A percentile compares a stretch with the other conserved stretches of the same genome.
phyloP scores from a whole-genome alignment of 2,329 filamentous ascomycete genomes.

The Monosporascus sp. region DNA sequence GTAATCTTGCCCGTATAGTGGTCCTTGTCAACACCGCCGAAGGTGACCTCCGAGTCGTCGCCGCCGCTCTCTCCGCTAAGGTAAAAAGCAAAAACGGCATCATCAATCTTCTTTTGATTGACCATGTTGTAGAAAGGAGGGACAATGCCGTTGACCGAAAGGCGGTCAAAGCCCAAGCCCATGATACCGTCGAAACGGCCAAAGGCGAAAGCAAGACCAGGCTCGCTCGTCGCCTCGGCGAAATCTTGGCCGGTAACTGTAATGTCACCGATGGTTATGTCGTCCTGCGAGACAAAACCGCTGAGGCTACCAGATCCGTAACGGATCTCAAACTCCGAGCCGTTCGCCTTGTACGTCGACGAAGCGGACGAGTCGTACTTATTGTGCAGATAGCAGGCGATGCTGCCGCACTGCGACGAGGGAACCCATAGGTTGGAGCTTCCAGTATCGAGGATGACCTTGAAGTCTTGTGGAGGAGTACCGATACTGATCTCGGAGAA shows the following conservation, averaged over 20 bases:
- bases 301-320: constrained; percentile 94
- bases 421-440: constrained; percentile 99
- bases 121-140: constrained; percentile 97
- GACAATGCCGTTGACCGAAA: constrained; percentile 92
- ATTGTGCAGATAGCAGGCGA: constrained; percentile 94
- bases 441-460: constrained; percentile 96
- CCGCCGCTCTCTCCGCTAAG: constrained; percentile 66
- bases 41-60: constrained; percentile 77
- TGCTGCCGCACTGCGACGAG: constrained; percentile 82
- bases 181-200: constrained; percentile 96
- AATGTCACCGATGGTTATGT: constrained; percentile 80
- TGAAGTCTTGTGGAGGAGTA: constrained; percentile 89
- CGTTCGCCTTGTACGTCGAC: constrained; percentile 90
- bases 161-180: constrained; percentile 88
- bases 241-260: constrained; percentile 87
- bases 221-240: constrained; percentile 92
- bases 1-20: constrained; percentile 82
- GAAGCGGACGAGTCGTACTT: constrained; percentile 93
- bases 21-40: constrained; percentile 79
- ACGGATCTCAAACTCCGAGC: constrained; percentile 82
- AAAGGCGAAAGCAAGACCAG: constrained; percentile 95
- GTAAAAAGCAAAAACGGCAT: constrained; percentile 95
- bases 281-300: constrained; percentile 89
- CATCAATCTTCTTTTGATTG: constrained; percentile 81
- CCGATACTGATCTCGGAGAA: constrained; percentile 96